A percentile compares a stretch with the other conserved stretches of the same genome.
These are phyloP conservation scores for Fusarium oxysporum DNA, from an alignment of 2,329 filamentous ascomycete species.

Conservation along the genomic window DNA sequence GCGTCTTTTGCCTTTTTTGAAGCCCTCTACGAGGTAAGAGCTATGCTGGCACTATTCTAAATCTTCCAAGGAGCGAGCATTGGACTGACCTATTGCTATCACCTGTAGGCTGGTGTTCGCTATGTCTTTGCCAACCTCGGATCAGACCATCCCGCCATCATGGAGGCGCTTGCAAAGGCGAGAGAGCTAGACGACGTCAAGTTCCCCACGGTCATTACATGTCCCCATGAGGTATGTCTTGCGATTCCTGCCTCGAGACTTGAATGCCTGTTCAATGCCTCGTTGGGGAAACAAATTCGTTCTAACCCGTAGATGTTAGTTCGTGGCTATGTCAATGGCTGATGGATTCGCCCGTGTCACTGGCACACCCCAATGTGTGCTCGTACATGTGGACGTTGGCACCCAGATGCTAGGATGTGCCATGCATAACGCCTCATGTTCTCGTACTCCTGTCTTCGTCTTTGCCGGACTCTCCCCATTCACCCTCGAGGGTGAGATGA, in stretches of 20 bases:
- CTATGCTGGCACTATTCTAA: background rate
- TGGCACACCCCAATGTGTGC: constrained; percentile 77
- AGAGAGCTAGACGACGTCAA: constrained; percentile 51
- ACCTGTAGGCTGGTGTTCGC: constrained; percentile 60
- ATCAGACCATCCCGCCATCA: constrained; percentile 77
- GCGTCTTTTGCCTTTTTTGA: constrained; percentile 1
- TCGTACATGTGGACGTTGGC: constrained; percentile 84
- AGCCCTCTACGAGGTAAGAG: background rate
- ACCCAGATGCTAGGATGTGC: constrained; percentile 81
- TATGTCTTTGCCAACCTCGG: constrained; percentile 73
- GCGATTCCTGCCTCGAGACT: fast-evolving
- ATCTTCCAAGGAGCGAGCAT: too few relatives aligned
- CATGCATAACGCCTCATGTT: constrained; percentile 80
- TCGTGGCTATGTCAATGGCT: constrained; percentile 86
- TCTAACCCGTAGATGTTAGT: constrained; percentile 56
- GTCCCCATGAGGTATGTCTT: constrained; percentile 5
- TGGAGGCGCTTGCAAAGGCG: constrained; percentile 82
- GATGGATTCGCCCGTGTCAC: constrained; percentile 81
- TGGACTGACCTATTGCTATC: background rate
- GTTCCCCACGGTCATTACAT: constrained; percentile 9
- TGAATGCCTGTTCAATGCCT: background rate
- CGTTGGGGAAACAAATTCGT: fast-evolving
- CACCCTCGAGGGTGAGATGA: constrained; percentile 80
- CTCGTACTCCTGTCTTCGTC: constrained; percentile 78
- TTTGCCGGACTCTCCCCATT: constrained; percentile 82